These are phyloP conservation scores for Schizosaccharomyces octosporus DNA, from an alignment of 805 yeast species.

Conservation along the genomic window DNA sequence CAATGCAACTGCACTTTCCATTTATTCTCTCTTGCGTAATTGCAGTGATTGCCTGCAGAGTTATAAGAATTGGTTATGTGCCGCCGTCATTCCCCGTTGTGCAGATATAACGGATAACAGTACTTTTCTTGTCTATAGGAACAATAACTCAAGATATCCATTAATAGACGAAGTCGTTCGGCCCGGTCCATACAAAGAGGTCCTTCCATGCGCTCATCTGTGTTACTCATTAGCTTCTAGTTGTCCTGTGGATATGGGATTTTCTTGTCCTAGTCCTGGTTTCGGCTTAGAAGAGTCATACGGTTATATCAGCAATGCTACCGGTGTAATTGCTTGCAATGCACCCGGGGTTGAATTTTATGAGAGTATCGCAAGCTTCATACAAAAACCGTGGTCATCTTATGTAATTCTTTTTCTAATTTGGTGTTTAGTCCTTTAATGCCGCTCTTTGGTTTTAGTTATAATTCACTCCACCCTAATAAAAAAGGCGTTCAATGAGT, in stretches of 20 bases:
- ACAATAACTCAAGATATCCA: slow-evolving; percentile 27
- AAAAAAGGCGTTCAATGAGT: too few species aligned
- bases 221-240: slow-evolving; percentile 59
- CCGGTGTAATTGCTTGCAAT: slow-evolving; percentile 1
- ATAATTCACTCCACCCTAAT: too few species aligned
- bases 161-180: slow-evolving; percentile 29
- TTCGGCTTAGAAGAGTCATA: slow-evolving; percentile 8
- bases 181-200: slow-evolving; percentile 47
- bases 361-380: background rate
- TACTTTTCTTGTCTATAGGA: slow-evolving; percentile 16
- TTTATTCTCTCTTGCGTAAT: slow-evolving; percentile 47
- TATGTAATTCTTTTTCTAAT: background rate
- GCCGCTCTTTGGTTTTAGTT: too few species aligned
- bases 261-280: slow-evolving; percentile 40
- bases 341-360: slow-evolving; percentile 2
- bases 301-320: background rate
- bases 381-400: background rate
- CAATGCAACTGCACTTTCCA: slow-evolving; percentile 31
- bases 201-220: slow-evolving; percentile 63
- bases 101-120: slow-evolving; percentile 23
- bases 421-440: background rate
- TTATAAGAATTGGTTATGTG: slow-evolving; percentile 72
- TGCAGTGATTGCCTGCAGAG: slow-evolving; percentile 50
- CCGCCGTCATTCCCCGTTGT: slow-evolving; percentile 73
- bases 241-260: slow-evolving; percentile 59